Evolutionary conservation across 1,284 basidiomycete genomes (phyloP).

Genomic region (Bondarzewia mesenterica): DNA sequence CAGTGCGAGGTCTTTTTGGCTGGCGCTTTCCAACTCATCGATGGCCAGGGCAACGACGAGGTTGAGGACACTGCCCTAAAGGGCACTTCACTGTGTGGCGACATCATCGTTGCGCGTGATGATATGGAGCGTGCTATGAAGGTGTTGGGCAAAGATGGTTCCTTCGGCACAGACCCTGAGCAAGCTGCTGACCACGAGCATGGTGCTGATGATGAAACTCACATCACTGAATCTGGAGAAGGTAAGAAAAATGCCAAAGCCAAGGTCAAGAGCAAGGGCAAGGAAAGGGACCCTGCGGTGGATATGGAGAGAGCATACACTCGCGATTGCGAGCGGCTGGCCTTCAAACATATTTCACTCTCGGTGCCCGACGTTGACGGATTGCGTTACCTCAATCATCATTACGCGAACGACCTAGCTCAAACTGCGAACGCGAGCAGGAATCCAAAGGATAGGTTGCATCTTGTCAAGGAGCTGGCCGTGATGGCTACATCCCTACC

Average conservation of each 20-base stretch:
- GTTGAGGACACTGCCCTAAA: constrained; percentile 37
- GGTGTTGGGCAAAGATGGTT: constrained; percentile 24
- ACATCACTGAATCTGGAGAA: not conserved
- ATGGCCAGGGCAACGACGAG: constrained; percentile 14
- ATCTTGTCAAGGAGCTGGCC: constrained; percentile 45
- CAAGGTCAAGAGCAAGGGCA: constrained; percentile 26
- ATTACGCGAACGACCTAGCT: constrained; percentile 27
- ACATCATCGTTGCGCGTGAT: constrained; percentile 40
- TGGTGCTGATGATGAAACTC: not conserved
- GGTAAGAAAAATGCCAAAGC: not conserved
- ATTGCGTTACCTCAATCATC: constrained; percentile 19
- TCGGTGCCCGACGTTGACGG: constrained; percentile 12
- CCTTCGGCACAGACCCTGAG: not conserved
- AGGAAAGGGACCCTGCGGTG: constrained; percentile 20
- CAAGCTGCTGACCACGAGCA: not conserved
- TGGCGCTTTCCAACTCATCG: constrained; percentile 33
- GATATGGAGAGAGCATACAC: constrained; percentile 33
- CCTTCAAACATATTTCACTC: constrained; percentile 35
- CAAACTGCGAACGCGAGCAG: constrained; percentile 32
- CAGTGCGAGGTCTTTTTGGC: constrained; percentile 44
- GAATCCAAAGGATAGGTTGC: constrained; percentile 39
- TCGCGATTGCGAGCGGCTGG: constrained; percentile 35
- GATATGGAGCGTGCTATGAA: constrained; percentile 40
- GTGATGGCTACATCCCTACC: constrained; percentile 46
- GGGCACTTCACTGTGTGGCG: constrained; percentile 40